phyloP scores from a whole-genome alignment of 768 basidiomycete genomes.

The Rhizopogon vesiculosus region DNA sequence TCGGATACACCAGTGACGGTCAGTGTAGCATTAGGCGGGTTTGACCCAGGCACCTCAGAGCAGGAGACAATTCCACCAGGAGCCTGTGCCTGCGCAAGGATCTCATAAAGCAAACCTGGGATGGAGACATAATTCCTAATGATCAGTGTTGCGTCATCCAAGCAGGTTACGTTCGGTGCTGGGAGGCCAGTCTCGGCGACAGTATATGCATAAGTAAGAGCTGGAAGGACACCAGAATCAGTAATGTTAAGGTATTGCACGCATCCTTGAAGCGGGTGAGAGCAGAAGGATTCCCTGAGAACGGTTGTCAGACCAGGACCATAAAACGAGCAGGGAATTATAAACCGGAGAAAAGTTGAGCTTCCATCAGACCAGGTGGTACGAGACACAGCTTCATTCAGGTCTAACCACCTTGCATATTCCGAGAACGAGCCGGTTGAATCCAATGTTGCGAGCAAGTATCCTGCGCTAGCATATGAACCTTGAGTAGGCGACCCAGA shows the following conservation, averaged over 20 bases:
- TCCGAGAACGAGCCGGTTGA: constrained; percentile 28
- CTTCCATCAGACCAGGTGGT: constrained; percentile 57
- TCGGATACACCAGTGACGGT: constrained; percentile 42
- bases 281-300: constrained; percentile 57
- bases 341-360: constrained; percentile 45
- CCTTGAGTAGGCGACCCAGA: constrained; percentile 35
- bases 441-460: constrained; percentile 48
- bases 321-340: neutral
- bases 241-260: constrained; percentile 47
- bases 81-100: constrained; percentile 46
- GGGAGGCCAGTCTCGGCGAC: constrained; percentile 44
- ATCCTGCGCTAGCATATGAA: constrained; percentile 64
- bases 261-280: constrained; percentile 58
- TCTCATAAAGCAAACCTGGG: constrained; percentile 70
- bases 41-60: constrained; percentile 17
- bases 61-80: constrained; percentile 31
- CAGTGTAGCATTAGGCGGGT: constrained; percentile 42
- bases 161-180: constrained; percentile 56
- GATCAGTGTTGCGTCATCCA: constrained; percentile 48
- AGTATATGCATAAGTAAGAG: constrained; percentile 44
- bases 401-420: constrained; percentile 65
- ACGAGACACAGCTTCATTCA: constrained; percentile 55
- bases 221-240: constrained; percentile 27
- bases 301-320: neutral
- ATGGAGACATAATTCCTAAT: constrained; percentile 43